Percentiles rank a stretch among this genome's conserved stretches.
Conservation (phyloP, 257 asterid species). For the Forsythia viridissima region DNA sequence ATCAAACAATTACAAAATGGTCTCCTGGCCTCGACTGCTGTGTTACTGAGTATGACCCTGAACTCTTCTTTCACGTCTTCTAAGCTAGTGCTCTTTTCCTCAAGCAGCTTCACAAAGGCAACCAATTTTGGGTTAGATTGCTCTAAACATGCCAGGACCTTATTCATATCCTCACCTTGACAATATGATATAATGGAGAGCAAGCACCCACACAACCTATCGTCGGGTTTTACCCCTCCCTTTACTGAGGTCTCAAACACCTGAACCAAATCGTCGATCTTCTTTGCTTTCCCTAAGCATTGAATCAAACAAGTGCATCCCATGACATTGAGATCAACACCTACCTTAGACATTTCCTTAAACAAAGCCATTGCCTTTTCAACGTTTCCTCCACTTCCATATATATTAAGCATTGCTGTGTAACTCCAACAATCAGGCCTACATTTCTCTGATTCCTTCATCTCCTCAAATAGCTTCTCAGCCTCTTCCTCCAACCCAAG, state of each 20-base stretch:
- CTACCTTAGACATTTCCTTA: conserved; percentile 57
- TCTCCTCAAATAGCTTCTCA: conserved; percentile 67
- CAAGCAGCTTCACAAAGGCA: conserved; percentile 46
- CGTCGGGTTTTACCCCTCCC: conserved; percentile 78
- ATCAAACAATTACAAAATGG: conserved; percentile 91
- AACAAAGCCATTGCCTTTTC: conserved; percentile 83
- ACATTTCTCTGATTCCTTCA: conserved; percentile 59
- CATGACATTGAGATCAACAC: conserved; percentile 77
- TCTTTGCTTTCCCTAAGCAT: conserved; percentile 74
- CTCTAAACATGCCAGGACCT: conserved; percentile 65
- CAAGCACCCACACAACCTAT: conserved; percentile 81
- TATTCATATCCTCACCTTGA: conserved; percentile 55
- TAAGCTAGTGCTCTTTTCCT: conserved; percentile 34
- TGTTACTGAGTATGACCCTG: conserved; percentile 52
- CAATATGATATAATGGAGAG: conserved; percentile 77
- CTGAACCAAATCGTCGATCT: conserved; percentile 67
- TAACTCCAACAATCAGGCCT: conserved; percentile 88
- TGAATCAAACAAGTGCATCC: conserved; percentile 92
- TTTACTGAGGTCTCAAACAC: conserved; percentile 56
- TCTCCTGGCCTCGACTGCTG: conserved; percentile 68
- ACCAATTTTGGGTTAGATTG: conserved; percentile 47
- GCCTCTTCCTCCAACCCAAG: conserved; percentile 89
- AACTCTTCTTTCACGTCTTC: conserved; percentile 63
- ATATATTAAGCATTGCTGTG: conserved; percentile 86
- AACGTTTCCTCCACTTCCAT: conserved; percentile 79